Conservation (phyloP, 208 protist genomes). For the Wallacemonas sp. region DNA sequence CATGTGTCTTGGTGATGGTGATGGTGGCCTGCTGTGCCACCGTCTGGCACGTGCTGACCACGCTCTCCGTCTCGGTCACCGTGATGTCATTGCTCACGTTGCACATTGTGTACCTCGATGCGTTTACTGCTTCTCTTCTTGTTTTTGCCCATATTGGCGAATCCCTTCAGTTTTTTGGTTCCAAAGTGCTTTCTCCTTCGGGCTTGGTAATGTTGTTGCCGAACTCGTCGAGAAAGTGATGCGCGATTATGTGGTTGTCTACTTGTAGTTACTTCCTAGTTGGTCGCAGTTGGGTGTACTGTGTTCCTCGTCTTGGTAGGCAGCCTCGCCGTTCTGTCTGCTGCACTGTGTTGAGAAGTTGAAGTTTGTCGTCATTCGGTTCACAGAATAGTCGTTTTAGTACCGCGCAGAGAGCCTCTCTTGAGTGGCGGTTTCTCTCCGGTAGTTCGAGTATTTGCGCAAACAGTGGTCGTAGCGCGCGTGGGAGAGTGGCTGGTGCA, state of each 20-base stretch:
- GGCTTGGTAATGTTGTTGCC: not conserved
- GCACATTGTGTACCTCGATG: too few species aligned
- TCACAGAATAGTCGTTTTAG: not conserved
- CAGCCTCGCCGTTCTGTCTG: not conserved
- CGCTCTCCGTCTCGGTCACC: not conserved
- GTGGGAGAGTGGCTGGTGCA: not conserved
- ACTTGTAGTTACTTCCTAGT: not conserved
- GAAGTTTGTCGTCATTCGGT: not conserved
- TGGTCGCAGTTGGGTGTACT: not conserved
- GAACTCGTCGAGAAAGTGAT: not conserved
- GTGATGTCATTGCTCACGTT: too few species aligned
- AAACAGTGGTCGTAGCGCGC: not conserved
- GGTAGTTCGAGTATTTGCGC: not conserved
- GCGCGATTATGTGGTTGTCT: not conserved
- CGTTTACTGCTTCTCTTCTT: too few species aligned
- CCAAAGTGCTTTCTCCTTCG: not conserved
- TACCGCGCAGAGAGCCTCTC: not conserved
- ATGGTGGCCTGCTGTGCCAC: not conserved
- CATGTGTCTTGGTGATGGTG: not conserved
- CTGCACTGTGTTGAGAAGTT: not conserved
- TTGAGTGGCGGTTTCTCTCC: not conserved
- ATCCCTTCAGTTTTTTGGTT: too few species aligned
- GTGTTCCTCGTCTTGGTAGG: not conserved
- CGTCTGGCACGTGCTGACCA: not conserved
- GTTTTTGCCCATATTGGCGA: too few species aligned